Evolutionary conservation across 106 monocot genomes (phyloP).

Genomic region (Triglochin maritima): DNA sequence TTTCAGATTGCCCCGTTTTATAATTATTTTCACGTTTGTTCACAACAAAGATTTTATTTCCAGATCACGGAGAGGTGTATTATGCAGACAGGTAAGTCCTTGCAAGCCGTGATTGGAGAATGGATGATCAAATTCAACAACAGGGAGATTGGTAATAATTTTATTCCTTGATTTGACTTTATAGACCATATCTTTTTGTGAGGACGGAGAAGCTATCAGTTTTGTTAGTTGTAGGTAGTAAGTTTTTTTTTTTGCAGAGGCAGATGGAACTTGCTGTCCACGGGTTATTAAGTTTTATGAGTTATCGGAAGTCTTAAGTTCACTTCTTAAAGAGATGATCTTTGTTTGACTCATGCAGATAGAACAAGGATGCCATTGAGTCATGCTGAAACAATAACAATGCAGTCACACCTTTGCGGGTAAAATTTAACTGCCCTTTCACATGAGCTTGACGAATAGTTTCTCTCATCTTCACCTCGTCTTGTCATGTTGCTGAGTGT

Average conservation of each 20-base stretch:
- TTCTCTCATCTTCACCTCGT: not conserved
- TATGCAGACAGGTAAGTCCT: conserved; percentile 55
- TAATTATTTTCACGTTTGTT: not conserved
- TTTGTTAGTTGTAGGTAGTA: not conserved
- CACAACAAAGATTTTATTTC: not conserved
- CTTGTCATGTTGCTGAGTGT: no score
- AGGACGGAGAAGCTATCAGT: not conserved
- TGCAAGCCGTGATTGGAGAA: conserved; percentile 66
- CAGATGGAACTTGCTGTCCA: no score
- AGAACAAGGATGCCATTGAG: conserved; percentile 43
- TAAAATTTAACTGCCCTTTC: conserved; percentile 16
- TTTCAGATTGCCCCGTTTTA: not conserved
- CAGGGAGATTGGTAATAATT: conserved; percentile 61
- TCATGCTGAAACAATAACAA: conserved; percentile 44
- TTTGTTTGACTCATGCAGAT: conserved; percentile 22
- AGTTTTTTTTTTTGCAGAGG: no score
- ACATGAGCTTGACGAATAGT: not conserved
- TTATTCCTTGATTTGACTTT: not conserved
- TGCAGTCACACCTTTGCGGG: conserved; percentile 72
- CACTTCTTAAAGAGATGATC: no score
- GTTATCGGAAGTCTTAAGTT: no score
- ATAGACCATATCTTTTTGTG: not conserved
- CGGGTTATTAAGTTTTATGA: no score
- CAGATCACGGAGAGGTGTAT: conserved; percentile 87
- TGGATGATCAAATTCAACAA: conserved; percentile 70